Evolutionary conservation across 1,139 yeast genomes (phyloP).

Genomic region (Suhomyces terraborum): DNA sequence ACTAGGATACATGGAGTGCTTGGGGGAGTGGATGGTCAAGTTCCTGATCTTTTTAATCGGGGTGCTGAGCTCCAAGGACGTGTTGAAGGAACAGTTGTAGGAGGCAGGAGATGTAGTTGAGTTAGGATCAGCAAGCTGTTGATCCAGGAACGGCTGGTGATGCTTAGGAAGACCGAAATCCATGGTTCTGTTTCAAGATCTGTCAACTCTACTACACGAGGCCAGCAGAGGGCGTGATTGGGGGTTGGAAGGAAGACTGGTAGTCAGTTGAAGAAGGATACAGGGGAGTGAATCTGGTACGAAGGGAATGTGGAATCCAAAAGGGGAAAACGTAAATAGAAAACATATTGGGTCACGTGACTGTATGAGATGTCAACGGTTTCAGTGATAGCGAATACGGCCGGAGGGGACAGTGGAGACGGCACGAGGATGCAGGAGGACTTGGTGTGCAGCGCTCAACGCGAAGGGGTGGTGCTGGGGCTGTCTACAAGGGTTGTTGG

Average conservation of each 20-base stretch:
- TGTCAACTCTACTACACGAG: no score
- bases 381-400: background rate
- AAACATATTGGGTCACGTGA: slow-evolving; percentile 9
- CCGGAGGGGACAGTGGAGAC: background rate
- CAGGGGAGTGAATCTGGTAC: background rate
- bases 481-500: background rate
- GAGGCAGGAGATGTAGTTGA: slow-evolving; percentile 11
- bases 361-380: background rate
- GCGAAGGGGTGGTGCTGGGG: no score
- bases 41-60: slow-evolving; percentile 44
- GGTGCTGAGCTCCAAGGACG: slow-evolving; percentile 32
- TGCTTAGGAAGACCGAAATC: slow-evolving; percentile 18
- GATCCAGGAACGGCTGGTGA: slow-evolving; percentile 6
- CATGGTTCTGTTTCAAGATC: slow-evolving; percentile 5
- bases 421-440: no score
- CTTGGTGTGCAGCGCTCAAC: no score
- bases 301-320: slow-evolving; percentile 5
- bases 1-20: slow-evolving; percentile 23
- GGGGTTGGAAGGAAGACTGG: background rate
- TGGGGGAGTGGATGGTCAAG: slow-evolving; percentile 38
- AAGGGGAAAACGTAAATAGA: slow-evolving; percentile 12
- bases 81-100: slow-evolving; percentile 16
- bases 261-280: background rate
- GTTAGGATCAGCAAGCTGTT: slow-evolving; percentile 7
- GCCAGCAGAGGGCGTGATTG: background rate